A percentile compares a stretch with the other conserved stretches of the same genome.
Conservation (phyloP, 169 alveolate species). For the Miamiensis avidus region DNA sequence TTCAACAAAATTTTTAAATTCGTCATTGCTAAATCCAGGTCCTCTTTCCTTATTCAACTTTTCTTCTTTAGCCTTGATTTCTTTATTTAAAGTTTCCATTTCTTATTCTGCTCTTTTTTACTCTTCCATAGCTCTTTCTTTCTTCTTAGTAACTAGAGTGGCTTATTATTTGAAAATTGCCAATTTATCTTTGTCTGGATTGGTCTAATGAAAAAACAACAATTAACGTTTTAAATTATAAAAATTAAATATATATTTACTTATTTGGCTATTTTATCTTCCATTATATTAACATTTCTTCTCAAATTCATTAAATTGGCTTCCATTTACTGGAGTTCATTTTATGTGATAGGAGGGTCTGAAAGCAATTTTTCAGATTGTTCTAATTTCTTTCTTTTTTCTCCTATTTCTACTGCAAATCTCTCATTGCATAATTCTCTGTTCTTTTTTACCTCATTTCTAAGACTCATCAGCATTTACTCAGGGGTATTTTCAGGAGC, state of each 20-base stretch:
- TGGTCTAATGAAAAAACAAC: not conserved
- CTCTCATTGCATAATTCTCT: constrained; percentile 39
- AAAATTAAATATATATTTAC: not conserved
- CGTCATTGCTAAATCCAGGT: constrained; percentile 30
- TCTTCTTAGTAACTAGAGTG: constrained; percentile 27
- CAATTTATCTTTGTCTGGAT: constrained; percentile 46
- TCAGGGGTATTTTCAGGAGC: constrained; percentile 52
- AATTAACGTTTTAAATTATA: no score
- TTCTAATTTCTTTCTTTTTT: constrained; percentile 38
- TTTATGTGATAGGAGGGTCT: constrained; percentile 45
- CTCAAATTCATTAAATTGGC: constrained; percentile 31
- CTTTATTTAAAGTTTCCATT: constrained; percentile 20
- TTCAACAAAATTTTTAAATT: constrained; percentile 39
- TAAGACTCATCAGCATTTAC: constrained; percentile 37
- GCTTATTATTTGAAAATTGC: constrained; percentile 40
- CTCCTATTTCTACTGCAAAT: constrained; percentile 37
- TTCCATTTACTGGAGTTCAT: constrained; percentile 33
- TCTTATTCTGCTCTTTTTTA: constrained; percentile 40
- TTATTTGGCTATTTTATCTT: constrained; percentile 37
- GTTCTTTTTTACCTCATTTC: constrained; percentile 45
- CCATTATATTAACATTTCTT: constrained; percentile 46
- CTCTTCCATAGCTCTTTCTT: constrained; percentile 42
- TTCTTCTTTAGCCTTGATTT: constrained; percentile 28
- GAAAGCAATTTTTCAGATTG: constrained; percentile 27
- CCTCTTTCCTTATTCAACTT: constrained; percentile 48